Percentiles rank a stretch among this genome's conserved stretches.
These are phyloP conservation scores for Ascochyta fabae DNA, from an alignment of 2,329 filamentous ascomycete species.

Conservation along the genomic window DNA sequence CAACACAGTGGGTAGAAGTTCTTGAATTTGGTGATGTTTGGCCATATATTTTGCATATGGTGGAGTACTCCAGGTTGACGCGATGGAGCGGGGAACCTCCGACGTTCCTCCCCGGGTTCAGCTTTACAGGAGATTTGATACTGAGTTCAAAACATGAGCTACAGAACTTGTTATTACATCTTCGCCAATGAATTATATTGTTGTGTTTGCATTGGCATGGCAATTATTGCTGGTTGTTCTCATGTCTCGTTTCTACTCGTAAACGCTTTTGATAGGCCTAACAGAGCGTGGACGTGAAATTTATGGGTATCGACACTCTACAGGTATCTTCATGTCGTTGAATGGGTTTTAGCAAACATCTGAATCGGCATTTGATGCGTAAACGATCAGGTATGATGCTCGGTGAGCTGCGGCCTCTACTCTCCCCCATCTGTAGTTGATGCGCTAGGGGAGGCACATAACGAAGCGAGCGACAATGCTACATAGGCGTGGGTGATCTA, in stretches of 20 bases:
- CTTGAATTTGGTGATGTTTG: background rate
- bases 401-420: background rate
- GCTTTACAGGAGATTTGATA: background rate
- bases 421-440: background rate
- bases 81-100: background rate
- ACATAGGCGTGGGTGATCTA: too few species aligned
- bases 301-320: too few species aligned
- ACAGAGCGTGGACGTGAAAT: too few species aligned
- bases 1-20: background rate
- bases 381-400: background rate
- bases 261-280: too few species aligned
- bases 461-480: too few species aligned
- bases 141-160: background rate
- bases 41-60: background rate
- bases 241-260: too few species aligned
- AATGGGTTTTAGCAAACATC: background rate
- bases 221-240: too few species aligned
- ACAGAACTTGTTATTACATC: background rate
- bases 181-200: too few species aligned
- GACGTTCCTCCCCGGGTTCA: conserved; percentile 1
- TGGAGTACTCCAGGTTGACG: background rate
- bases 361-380: background rate
- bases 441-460: too few species aligned
- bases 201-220: too few species aligned
- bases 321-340: too few species aligned